Evolutionary conservation across 495 filamentous ascomycete species (phyloP).

Genomic region (Xylaria acuta): DNA sequence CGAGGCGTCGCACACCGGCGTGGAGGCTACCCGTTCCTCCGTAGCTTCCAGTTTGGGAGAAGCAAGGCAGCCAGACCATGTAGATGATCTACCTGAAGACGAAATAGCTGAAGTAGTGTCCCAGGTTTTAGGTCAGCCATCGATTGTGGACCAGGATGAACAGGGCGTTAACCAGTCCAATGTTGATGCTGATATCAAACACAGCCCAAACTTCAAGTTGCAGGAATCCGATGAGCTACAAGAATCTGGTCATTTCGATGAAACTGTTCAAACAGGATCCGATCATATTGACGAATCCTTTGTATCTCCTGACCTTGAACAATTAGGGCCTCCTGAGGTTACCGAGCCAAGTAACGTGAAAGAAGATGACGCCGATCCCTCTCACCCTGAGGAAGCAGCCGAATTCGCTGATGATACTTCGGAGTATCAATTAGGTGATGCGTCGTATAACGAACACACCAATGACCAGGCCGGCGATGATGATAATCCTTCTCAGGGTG

Average conservation of each 20-base stretch:
- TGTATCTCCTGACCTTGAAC: conserved; percentile 7
- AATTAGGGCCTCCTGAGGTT: background rate
- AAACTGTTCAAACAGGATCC: background rate
- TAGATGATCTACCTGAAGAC: conserved; percentile 4
- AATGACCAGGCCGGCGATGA: conserved; percentile 33
- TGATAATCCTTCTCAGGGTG: conserved; percentile 30
- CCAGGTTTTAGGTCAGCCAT: conserved; percentile 7
- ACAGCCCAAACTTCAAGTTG: background rate
- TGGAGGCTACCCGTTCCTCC: background rate
- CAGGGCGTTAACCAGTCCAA: conserved; percentile 10
- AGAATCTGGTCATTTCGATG: background rate
- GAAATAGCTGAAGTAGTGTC: background rate
- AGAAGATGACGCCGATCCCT: conserved; percentile 13
- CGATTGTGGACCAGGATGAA: conserved; percentile 7
- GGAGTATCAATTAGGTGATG: conserved; percentile 9
- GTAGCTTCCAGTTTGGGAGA: background rate
- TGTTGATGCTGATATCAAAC: background rate
- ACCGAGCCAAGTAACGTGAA: conserved; percentile 2
- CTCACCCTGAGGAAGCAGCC: conserved; percentile 8
- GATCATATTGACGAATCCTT: conserved; percentile 17
- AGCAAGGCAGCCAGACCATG: background rate
- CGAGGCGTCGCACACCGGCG: conserved; percentile 2
- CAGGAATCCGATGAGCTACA: conserved; percentile 18
- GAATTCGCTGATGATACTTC: conserved; percentile 21
- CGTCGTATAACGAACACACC: conserved; percentile 33